Evolutionary conservation across 2,329 filamentous ascomycete species (phyloP).

Genomic region (Neofusicoccum cordaticola): DNA sequence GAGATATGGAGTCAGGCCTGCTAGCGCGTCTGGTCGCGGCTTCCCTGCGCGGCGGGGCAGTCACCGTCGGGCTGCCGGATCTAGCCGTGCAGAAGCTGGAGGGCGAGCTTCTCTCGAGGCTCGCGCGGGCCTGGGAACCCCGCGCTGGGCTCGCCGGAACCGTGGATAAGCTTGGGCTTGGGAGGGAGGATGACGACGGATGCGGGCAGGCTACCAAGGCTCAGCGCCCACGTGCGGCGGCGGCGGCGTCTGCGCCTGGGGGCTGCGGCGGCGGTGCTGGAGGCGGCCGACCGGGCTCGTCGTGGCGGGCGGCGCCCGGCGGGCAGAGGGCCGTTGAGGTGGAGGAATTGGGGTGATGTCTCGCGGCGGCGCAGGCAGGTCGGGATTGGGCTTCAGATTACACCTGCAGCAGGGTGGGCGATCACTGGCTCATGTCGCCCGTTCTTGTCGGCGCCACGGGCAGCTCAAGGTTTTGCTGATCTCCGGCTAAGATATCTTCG

Average conservation of each 20-base stretch:
- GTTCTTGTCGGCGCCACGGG: constrained; percentile 10
- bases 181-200: constrained; percentile 16
- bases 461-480: constrained; percentile 15
- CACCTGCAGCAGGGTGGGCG: constrained; percentile 4
- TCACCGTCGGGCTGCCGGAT: constrained; percentile 2
- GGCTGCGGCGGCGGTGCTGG: background rate
- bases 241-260: background rate
- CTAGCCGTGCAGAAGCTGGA: constrained; percentile 1
- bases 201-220: constrained; percentile 14
- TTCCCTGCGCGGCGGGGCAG: constrained; percentile 3
- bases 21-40: constrained; percentile 7
- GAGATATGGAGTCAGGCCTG: constrained; percentile 2
- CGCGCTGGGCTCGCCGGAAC: constrained; percentile 13
- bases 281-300: background rate
- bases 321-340: background rate
- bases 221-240: constrained; percentile 12
- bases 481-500: constrained; percentile 15
- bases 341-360: background rate
- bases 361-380: background rate
- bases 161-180: constrained; percentile 12
- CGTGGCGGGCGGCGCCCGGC: background rate
- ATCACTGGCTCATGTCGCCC: constrained; percentile 12
- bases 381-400: background rate
- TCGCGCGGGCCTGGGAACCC: background rate
- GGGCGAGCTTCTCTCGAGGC: background rate